Evolutionary conservation across 805 yeast species (phyloP), one percentile per base, ranked within the genome.

Genomic region (Starmerella bombicola): DNA sequence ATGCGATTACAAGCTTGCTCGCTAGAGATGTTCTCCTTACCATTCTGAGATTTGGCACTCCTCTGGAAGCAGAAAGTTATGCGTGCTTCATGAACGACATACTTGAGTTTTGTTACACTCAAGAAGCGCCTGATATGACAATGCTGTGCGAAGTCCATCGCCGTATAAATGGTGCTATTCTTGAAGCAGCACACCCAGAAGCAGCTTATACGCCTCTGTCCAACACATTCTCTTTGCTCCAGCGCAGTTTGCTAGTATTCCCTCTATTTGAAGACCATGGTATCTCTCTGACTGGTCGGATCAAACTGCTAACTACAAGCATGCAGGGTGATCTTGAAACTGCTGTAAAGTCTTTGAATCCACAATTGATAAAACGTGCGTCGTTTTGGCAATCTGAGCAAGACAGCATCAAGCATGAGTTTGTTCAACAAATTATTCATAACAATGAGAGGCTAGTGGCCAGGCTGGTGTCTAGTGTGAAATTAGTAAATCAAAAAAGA

Each of bases 341-440:
- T 1, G 48, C 51, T 5, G 52, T 52, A 19, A 48, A 39, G 28
- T 49, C 53, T n/a, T 34, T 49, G n/a, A 33, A 35, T 12, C 50
- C 51, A 3, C 51, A 47, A 24, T 33, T 47, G 4, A 2, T 19
- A 16, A 38, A 33, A 22, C 32, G 42, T 12, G 8, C 33, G 4
- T 20, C n/a, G 8, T 3, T 3, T 8, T 41, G 45, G 45, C 17
- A 33, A 8, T 16, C 26, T 3, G 24, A 25, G 20, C 16, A 17
- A 7, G 5, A 32, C 9, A 19, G 29, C 3, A 16, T 17, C 21
- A 17, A 12, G 5, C 6, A 32, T 23, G 38, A 39, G 16, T 33
- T 33, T 18, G 3, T 21, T 3, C 25, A 23, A 3, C 21, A 29
- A n/a, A 5, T 39, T 17, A 9, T 6, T 4, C 4, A 7, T 4